Evolutionary conservation across 2,329 filamentous ascomycete species (phyloP).

Genomic region (Neofusicoccum laricinum): DNA sequence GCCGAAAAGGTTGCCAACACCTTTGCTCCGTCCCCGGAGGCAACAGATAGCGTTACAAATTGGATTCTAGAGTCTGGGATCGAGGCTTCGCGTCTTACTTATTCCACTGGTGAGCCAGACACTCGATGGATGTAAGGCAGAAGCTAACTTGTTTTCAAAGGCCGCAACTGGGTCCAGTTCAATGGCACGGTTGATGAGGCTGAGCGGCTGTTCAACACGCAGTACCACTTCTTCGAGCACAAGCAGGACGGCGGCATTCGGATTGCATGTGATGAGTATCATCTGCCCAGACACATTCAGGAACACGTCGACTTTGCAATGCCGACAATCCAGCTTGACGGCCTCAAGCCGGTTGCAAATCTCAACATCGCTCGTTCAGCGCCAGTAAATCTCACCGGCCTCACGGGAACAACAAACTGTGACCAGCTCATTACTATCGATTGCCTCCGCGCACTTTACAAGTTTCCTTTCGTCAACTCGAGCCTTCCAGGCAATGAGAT

Average conservation of each 20-base stretch:
- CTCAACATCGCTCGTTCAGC: background rate
- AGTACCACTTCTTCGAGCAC: conserved; percentile 40
- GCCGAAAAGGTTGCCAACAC: conserved; percentile 25
- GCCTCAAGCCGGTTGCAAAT: background rate
- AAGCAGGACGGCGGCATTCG: conserved; percentile 29
- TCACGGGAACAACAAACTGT: conserved; percentile 40
- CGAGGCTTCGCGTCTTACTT: conserved; percentile 10
- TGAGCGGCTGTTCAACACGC: conserved; percentile 37
- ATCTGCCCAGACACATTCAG: conserved; percentile 25
- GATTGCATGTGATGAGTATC: conserved; percentile 42
- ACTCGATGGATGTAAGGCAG: too few relatives aligned
- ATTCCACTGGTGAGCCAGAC: conserved; percentile 19
- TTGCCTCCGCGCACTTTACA: conserved; percentile 44
- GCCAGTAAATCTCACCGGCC: conserved; percentile 21
- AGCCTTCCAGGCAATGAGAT: background rate
- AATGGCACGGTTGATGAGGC: conserved; percentile 36
- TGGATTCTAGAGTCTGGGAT: conserved; percentile 23
- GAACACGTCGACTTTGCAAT: conserved; percentile 33
- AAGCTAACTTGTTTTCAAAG: background rate
- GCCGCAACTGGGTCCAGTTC: conserved; percentile 38
- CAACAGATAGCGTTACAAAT: conserved; percentile 21
- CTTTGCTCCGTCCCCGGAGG: conserved; percentile 27
- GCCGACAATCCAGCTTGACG: conserved; percentile 42
- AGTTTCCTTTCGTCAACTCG: conserved; percentile 24
- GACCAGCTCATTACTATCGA: conserved; percentile 56